Percentiles rank a stretch among this genome's conserved stretches.
phyloP scores from a whole-genome alignment of 768 basidiomycete species.

The Serendipita sp. region DNA sequence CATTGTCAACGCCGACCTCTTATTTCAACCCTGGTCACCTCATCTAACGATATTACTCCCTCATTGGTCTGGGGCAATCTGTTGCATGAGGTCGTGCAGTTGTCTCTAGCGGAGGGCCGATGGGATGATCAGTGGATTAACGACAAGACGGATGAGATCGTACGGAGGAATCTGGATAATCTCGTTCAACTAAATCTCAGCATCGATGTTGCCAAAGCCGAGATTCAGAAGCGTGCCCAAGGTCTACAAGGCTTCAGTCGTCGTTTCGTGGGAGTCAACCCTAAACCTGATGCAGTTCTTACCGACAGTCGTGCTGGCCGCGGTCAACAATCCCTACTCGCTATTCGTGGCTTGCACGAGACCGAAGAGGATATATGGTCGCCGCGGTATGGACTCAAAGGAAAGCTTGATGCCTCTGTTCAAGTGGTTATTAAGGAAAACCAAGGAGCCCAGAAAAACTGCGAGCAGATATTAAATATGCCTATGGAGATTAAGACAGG shows the following conservation, averaged over 20 bases:
- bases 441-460: conserved; percentile 14
- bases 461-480: conserved; percentile 26
- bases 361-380: conserved; percentile 98
- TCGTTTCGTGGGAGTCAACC: conserved; percentile 37
- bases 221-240: conserved; percentile 42
- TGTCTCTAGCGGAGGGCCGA: conserved; percentile 40
- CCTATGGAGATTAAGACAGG: conserved; percentile 98
- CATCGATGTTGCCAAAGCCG: conserved; percentile 47
- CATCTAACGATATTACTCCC: conserved; percentile 22
- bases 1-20: conserved; percentile 78
- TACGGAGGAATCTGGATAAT: conserved; percentile 32
- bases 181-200: conserved; percentile 42
- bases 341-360: conserved; percentile 62
- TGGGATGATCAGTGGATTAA: conserved; percentile 56
- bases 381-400: conserved; percentile 85
- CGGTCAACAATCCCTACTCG: conserved; percentile 38
- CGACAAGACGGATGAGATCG: conserved; percentile 37
- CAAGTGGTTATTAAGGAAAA: conserved; percentile 44
- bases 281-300: conserved; percentile 46
- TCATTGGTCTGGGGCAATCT: conserved; percentile 77
- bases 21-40: conserved; percentile 46
- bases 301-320: conserved; percentile 44
- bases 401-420: conserved; percentile 86
- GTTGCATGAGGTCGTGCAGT: conserved; percentile 82
- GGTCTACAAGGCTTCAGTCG: conserved; percentile 50